Percentiles rank a stretch among this genome's conserved stretches.
Conservation (phyloP, 1,284 basidiomycete genomes). For the Rhizoctonia solani region DNA sequence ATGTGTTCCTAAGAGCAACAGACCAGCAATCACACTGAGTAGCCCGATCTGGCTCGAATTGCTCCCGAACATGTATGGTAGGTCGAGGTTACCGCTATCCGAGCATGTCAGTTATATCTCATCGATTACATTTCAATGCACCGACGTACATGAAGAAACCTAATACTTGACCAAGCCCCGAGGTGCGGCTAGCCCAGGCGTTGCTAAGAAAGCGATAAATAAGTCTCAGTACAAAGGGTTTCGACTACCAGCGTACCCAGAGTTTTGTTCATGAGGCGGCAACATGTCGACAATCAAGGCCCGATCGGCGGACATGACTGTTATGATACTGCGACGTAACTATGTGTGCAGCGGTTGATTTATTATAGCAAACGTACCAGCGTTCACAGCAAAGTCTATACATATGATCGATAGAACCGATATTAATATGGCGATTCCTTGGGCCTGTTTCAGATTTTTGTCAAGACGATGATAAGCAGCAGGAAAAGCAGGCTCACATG, state of each 20-base stretch:
- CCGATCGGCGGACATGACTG: constrained; percentile 55
- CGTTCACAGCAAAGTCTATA: constrained; percentile 94
- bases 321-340: no score
- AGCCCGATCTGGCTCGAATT: constrained; percentile 83
- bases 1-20: constrained; percentile 51
- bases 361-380: constrained; percentile 52
- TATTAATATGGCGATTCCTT: constrained; percentile 68
- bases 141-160: constrained; percentile 69
- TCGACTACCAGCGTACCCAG: constrained; percentile 47
- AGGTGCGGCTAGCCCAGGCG: constrained; percentile 93
- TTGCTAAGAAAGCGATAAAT: constrained; percentile 57
- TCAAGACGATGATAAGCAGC: background rate
- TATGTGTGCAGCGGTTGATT: constrained; percentile 6
- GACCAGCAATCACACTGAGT: constrained; percentile 54
- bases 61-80: constrained; percentile 66
- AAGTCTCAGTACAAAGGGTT: background rate
- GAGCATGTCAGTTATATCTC: background rate
- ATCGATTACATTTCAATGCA: background rate
- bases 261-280: constrained; percentile 46
- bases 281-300: constrained; percentile 55
- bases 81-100: constrained; percentile 67
- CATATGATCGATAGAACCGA: constrained; percentile 86
- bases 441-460: constrained; percentile 53
- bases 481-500: constrained; percentile 10
- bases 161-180: constrained; percentile 77